phyloP scores from a whole-genome alignment of 176 grass and related monocot genomes.

The Phoenix dactylifera region DNA sequence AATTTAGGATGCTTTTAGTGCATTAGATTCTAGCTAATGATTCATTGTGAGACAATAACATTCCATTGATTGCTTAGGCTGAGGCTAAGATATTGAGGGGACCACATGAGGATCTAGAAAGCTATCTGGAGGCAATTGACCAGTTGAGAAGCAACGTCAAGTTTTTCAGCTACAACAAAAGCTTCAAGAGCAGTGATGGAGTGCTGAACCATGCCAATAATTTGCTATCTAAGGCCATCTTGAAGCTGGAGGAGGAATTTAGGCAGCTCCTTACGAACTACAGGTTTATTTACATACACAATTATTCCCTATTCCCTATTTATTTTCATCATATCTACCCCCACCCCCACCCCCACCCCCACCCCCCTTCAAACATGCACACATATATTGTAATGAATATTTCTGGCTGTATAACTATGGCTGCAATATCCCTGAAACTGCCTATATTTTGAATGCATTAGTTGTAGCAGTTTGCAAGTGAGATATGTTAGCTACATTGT shows the following conservation, averaged over 20 bases:
- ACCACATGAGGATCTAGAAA: conserved; percentile 83
- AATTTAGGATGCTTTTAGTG: no score
- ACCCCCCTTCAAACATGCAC: no score
- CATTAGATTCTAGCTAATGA: no score
- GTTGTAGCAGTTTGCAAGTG: no score
- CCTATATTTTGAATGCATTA: no score
- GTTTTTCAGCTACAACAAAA: conserved; percentile 76
- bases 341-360: no score
- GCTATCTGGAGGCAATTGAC: conserved; percentile 77
- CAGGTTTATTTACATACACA: conserved; percentile 26
- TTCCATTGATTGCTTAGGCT: conserved; percentile 27
- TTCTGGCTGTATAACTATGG: no score
- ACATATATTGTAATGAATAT: no score
- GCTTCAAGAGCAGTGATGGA: conserved; percentile 51
- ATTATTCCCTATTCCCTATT: background rate
- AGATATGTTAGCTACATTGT: no score
- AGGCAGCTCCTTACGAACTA: conserved; percentile 54
- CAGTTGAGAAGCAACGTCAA: conserved; percentile 48
- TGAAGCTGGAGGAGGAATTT: conserved; percentile 88
- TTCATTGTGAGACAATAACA: no score
- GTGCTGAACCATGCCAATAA: conserved; percentile 57
- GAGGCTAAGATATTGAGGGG: conserved; percentile 70
- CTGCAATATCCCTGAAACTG: no score
- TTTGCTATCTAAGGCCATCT: conserved; percentile 55
- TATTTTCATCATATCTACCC: no score